Evolutionary conservation across 257 asterid genomes (phyloP), one percentile per base, ranked within the genome.

Genomic region (Salvia miltiorrhiza): DNA sequence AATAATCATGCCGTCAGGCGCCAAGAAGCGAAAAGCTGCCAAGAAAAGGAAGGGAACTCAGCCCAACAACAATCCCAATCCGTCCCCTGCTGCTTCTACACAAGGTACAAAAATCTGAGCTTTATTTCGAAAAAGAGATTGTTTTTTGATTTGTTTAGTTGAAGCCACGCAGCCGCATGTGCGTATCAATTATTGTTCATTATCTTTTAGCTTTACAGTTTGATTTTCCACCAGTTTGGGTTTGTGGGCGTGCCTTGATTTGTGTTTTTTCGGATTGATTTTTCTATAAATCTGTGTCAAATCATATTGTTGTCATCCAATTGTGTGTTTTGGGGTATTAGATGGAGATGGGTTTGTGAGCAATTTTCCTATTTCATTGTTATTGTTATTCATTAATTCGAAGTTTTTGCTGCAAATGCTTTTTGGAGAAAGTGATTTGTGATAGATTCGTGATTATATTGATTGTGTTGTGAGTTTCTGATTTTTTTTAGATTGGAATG

Each of bases 11-110:
- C 95, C 95, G 5, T 77, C 90, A 37, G 96, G 92, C 72, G 26
- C 95, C 13, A 85, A 80, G 84, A 89, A 84, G 78, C 78, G 95
- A 69, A 89, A 89, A 76, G 85, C 94, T 65, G 81, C 84, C 39
- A 84, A 79, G 86, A 87, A 82, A 73, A 89, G 72, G 85, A 80
- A 80, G 89, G 84, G 56, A 63, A 53, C 52, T 49, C 84, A 69
- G 60, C 35, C 72, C 10, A 69, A 10, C 70, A 71, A 58, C 72
- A 41, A 67, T 16, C 70, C 53, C 56, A 72, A 69, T 65, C 60
- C 79, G 1, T 69, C 79, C 33, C 26, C 66, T 65, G 67, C 63
- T 67, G 67, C 66, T 67, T 37, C 75, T 52, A 9, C 78, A 17
- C 81, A 54, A 19, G 85, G 89, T 86, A 81, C 63, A n/a, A 62